phyloP scores from a whole-genome alignment of 768 basidiomycete genomes.

The Naematelia aurantialba region DNA sequence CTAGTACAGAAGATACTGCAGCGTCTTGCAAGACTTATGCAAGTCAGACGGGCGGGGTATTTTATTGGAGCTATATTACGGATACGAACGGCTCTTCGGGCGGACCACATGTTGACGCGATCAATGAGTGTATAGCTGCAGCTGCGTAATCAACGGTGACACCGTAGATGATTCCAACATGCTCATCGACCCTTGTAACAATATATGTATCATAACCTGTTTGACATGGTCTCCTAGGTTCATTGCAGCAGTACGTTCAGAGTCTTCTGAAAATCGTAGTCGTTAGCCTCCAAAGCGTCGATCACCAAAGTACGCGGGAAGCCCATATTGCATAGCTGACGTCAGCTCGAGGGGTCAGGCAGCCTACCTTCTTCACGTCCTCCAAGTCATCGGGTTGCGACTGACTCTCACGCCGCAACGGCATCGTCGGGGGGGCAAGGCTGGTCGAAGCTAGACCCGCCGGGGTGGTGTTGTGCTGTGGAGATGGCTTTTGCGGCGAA shows the following conservation, averaged over 20 bases:
- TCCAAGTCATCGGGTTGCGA: constrained; percentile 48
- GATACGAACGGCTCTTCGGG: constrained; percentile 1
- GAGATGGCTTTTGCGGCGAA: constrained; percentile 55
- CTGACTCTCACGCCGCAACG: constrained; percentile 22
- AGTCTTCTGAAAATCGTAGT: constrained; percentile 75
- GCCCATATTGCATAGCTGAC: constrained; percentile 81
- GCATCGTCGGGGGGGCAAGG: constrained; percentile 19
- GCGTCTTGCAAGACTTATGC: constrained; percentile 20
- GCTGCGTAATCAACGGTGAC: too few relatives aligned
- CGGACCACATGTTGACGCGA: neutral
- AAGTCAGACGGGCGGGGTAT: constrained; percentile 26
- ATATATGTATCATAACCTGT: too few relatives aligned
- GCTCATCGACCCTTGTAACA: too few relatives aligned
- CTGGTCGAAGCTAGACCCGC: constrained; percentile 43
- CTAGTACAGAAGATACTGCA: constrained; percentile 16
- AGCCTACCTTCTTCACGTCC: constrained; percentile 51
- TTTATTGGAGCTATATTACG: constrained; percentile 29
- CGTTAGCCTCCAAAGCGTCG: constrained; percentile 74
- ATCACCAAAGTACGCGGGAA: constrained; percentile 80
- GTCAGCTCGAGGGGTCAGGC: constrained; percentile 59
- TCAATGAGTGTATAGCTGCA: neutral
- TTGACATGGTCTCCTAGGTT: too few relatives aligned
- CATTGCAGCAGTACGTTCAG: constrained; percentile 66
- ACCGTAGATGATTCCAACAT: too few relatives aligned
- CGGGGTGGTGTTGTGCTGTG: constrained; percentile 40